phyloP scores from a whole-genome alignment of 1,284 basidiomycete genomes.

The Trichosporon ovoides region DNA sequence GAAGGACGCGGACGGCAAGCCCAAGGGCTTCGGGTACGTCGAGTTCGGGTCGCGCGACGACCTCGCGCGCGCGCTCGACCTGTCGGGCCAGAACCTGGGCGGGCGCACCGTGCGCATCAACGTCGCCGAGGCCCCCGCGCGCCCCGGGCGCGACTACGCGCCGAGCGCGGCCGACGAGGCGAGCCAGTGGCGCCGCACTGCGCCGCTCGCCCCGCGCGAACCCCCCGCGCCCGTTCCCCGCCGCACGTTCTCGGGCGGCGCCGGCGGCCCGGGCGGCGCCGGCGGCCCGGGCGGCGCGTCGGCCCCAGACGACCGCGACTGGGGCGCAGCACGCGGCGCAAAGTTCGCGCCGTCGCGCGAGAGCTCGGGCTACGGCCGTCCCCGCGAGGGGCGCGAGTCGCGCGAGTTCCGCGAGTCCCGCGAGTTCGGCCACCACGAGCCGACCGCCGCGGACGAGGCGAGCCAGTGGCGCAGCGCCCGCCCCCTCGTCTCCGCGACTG shows the following conservation, averaged over 20 bases:
- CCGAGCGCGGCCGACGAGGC: constrained; percentile 52
- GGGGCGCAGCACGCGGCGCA: constrained; percentile 50
- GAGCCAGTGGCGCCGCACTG: constrained; percentile 75
- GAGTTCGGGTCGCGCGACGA: constrained; percentile 81
- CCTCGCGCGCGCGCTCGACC: constrained; percentile 72
- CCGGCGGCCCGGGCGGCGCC: no score
- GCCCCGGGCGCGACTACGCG: constrained; percentile 33
- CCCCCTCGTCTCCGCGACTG: constrained; percentile 27
- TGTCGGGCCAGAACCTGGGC: constrained; percentile 59
- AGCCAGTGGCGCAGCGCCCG: constrained; percentile 52
- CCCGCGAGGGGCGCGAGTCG: constrained; percentile 15
- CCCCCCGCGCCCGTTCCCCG: constrained; percentile 21
- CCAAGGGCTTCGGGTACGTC: constrained; percentile 97
- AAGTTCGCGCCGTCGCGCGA: constrained; percentile 49
- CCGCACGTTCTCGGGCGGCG: constrained; percentile 32
- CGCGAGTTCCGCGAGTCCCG: background rate
- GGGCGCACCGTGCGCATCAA: constrained; percentile 80
- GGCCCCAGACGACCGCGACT: constrained; percentile 44
- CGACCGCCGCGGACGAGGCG: constrained; percentile 50
- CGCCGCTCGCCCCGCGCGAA: constrained; percentile 57
- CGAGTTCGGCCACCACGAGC: constrained; percentile 8
- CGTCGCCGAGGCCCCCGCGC: constrained; percentile 76
- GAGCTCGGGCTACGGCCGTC: constrained; percentile 31
- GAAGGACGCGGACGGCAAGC: constrained; percentile 80
- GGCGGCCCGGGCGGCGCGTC: no score